phyloP scores from a whole-genome alignment of 1,284 basidiomycete genomes.

The Leccinum angustisporum region DNA sequence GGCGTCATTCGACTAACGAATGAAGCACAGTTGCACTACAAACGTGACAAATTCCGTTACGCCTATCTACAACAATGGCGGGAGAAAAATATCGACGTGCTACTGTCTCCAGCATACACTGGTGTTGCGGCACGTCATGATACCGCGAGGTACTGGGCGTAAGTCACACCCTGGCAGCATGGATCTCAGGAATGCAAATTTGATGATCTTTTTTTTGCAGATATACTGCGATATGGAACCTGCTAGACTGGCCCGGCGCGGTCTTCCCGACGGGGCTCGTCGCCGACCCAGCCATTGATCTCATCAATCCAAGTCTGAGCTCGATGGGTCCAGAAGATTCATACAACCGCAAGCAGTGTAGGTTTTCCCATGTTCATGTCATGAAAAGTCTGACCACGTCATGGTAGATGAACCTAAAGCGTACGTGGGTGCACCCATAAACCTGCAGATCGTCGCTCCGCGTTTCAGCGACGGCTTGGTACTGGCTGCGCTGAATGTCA shows the following conservation, averaged over 20 bases:
- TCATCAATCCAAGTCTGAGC: slow-evolving; percentile 1
- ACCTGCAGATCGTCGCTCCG: too few species aligned
- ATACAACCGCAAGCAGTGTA: slow-evolving; percentile 23
- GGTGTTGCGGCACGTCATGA: slow-evolving; percentile 29
- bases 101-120: slow-evolving; percentile 32
- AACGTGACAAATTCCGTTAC: slow-evolving; percentile 28
- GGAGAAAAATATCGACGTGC: slow-evolving; percentile 30
- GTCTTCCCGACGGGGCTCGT: slow-evolving; percentile 32
- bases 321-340: slow-evolving; percentile 23
- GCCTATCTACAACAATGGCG: slow-evolving; percentile 32
- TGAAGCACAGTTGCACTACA: slow-evolving; percentile 21
- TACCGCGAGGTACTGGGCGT: slow-evolving; percentile 37
- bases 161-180: slow-evolving; percentile 1
- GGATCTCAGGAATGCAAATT: not conserved
- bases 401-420: slow-evolving; percentile 22
- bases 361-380: not conserved
- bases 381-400: not conserved
- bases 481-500: slow-evolving; percentile 18
- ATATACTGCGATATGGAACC: slow-evolving; percentile 30
- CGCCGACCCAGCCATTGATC: slow-evolving; percentile 25
- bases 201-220: slow-evolving; percentile 1
- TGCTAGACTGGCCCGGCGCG: slow-evolving; percentile 30
- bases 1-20: not conserved
- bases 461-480: slow-evolving; percentile 25
- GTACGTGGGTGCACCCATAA: slow-evolving; percentile 6